Conservation (phyloP, 495 filamentous ascomycete genomes). For the Penicillium macrosclerotiorum region DNA sequence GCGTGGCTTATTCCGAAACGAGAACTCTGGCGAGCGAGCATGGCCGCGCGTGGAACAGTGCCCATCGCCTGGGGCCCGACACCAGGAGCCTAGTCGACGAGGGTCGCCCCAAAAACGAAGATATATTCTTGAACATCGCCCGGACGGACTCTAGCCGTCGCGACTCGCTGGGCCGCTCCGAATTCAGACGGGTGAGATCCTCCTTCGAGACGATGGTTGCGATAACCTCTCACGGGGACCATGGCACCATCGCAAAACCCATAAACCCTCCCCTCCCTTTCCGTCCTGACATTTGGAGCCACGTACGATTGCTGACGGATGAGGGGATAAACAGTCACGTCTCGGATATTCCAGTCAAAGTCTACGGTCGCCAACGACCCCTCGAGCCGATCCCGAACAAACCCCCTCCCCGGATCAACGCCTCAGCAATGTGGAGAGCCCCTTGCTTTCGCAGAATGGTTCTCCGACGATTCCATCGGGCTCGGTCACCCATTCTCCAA, state of each 20-base stretch:
- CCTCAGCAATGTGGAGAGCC: conserved; percentile 41
- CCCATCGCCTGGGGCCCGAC: conserved; percentile 22
- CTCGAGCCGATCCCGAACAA: conserved; percentile 31
- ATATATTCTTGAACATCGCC: conserved; percentile 65
- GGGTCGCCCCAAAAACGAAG: conserved; percentile 46
- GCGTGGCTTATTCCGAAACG: conserved; percentile 27
- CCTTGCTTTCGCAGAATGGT: conserved; percentile 42
- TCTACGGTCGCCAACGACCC: conserved; percentile 38
- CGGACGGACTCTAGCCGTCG: conserved; percentile 49
- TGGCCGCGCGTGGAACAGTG: conserved; percentile 26
- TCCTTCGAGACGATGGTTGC: conserved; percentile 2
- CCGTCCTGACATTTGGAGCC: background rate
- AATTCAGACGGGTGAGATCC: conserved; percentile 50
- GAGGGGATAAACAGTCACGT: conserved; percentile 31
- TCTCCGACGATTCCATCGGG: conserved; percentile 39
- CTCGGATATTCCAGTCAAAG: conserved; percentile 40
- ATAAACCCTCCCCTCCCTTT: no score
- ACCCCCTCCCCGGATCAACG: conserved; percentile 45
- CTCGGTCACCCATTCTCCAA: conserved; percentile 35
- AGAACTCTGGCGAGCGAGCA: conserved; percentile 34
- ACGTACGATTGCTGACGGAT: conserved; percentile 3
- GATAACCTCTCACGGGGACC: background rate
- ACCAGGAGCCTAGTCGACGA: conserved; percentile 28
- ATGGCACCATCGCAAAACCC: background rate
- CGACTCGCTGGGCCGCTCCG: conserved; percentile 44